These are phyloP conservation scores for Candida parachauliodes DNA, from an alignment of 805 yeast species.

Conservation along the genomic window DNA sequence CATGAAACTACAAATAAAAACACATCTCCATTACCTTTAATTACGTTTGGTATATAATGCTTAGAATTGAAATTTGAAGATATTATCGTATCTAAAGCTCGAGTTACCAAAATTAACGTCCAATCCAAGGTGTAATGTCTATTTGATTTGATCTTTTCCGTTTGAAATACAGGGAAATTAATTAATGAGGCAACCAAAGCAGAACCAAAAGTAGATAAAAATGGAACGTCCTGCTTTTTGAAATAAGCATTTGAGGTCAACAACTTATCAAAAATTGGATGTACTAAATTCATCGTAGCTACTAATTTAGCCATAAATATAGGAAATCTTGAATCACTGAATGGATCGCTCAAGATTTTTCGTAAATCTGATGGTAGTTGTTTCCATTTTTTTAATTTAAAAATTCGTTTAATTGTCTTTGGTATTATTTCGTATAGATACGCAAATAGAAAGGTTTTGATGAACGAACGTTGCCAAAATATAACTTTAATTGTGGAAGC, in stretches of 20 bases:
- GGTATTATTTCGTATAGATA: conserved; percentile 25
- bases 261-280: conserved; percentile 11
- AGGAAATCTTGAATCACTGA: conserved; percentile 23
- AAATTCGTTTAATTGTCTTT: conserved; percentile 13
- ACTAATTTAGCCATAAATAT: conserved; percentile 21
- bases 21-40: conserved; percentile 18
- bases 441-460: conserved; percentile 20
- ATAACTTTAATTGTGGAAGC: neutral
- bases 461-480: conserved; percentile 5
- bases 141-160: conserved; percentile 13
- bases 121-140: conserved; percentile 28
- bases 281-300: conserved; percentile 19
- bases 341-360: conserved; percentile 16
- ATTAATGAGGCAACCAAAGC: conserved; percentile 20
- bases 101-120: conserved; percentile 24
- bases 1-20: conserved; percentile 20
- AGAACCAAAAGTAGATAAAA: conserved; percentile 10
- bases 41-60: conserved; percentile 10
- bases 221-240: neutral
- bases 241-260: neutral
- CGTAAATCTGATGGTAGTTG: conserved; percentile 9
- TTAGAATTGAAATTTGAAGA: neutral
- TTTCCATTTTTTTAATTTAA: conserved; percentile 9
- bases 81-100: conserved; percentile 26
- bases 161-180: conserved; percentile 25